Evolutionary conservation across 805 yeast genomes (phyloP), one percentile per base, ranked within the genome.

Genomic region (Wickerhamiella musiphila): DNA sequence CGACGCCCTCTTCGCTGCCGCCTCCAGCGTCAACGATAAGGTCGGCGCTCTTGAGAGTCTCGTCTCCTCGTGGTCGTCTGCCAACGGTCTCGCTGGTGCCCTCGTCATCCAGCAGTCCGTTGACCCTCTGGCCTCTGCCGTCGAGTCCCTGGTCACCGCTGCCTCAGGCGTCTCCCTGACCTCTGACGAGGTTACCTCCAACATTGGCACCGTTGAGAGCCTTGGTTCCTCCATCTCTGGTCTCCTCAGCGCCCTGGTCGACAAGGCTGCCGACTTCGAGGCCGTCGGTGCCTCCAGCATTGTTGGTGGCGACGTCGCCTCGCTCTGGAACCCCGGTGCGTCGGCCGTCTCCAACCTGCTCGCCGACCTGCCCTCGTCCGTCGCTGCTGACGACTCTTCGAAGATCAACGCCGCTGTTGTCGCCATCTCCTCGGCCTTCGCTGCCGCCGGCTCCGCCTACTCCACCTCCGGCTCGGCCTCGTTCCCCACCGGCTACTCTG

Each of bases 231-330:
- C 43, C 11, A 36, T 43, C 20, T 29, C 22, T 16, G 24, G 24
- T 15, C 39, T 46, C 10, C 40, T 45, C 18, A 16, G 13, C 15
- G 42, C 36, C 21, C 35, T 45, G 19, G 36, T 38, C 22, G 28
- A 26, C 32, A 46, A 46, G 42, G 45, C 44, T 15, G 32, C 33
- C 26, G 47, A 36, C 36, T 38, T 46, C 27, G 23, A 11, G 19
- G 21, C 41, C 9, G 49, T 40, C 18, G 44, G 44, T 7, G 44
- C 46, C 25, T 23, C 23, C 15, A 8, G 32, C 9, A 44, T 43
- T 24, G 46, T 43, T 28, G 19, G 25, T 17, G 37, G 38, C 16
- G 46, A 44, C 33, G 26, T 44, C 26, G 28, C 26, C 28, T 29
- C 29, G 18, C 35, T 43, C 22, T 26, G 32, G 10, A 32, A 32